Evolutionary conservation across 805 yeast species (phyloP), one percentile per base, ranked within the genome.

Genomic region (Candida corydali): DNA sequence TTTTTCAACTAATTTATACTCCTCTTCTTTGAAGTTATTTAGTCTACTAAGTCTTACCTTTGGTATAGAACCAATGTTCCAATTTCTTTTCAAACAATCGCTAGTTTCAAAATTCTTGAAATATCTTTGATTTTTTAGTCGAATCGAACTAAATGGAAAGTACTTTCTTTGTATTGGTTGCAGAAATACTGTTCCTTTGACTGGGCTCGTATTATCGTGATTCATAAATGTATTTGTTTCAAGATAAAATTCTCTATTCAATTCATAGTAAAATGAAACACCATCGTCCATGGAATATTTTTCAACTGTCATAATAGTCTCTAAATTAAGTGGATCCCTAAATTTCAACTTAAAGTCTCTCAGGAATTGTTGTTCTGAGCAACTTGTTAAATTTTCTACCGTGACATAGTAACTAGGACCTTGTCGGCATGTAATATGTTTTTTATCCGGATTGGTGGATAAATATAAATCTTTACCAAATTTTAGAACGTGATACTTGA

Each of bases 371-470:
- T n/a, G n/a, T n/a, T n/a, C n/a, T n/a, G n/a, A n/a, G n/a, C n/a
- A n/a, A n/a, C n/a, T n/a, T n/a, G n/a, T n/a, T n/a, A n/a, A n/a
- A n/a, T n/a, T 11, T 57, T 27, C 56, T 52, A 72, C 46, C 34
- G 69, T 69, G 11, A 80, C 75, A 45, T 70, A 75, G 47, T 75
- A 78, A 3, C 85, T 78, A 0, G 87, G 87, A 0, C 78, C 85
- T 44, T 69, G 65, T 22, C 83, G 61, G 37, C 82, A 73, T 44
- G 70, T 73, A 25, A 75, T 54, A 51, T 82, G 87, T 42, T 73
- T 69, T 14, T 65, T 55, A 16, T 77, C 79, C 0, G 88, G 88
- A 46, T 78, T 82, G 0, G 89, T 82, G 1, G 87, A 73, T 31
- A 82, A 50, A 50, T 80, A 80, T 32, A 78, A 57, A 45, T 75